Conservation (phyloP, 202 grass and related monocot genomes). For the Zoysia matrella region DNA sequence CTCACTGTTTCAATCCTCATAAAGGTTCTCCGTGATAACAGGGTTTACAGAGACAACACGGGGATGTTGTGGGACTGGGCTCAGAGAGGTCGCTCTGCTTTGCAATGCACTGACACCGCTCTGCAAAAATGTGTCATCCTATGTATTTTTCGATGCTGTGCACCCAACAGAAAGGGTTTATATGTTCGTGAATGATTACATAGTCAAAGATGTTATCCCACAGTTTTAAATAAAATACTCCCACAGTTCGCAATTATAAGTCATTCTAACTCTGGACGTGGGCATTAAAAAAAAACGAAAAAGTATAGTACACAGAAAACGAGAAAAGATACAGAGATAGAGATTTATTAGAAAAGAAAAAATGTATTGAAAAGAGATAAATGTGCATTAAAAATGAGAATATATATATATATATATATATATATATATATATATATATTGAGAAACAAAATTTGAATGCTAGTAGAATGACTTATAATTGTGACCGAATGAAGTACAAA, state of each 20-base stretch:
- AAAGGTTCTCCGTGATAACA: slow-evolving; percentile 40
- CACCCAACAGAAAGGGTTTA: slow-evolving; percentile 83
- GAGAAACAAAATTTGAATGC: no score
- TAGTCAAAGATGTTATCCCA: slow-evolving; percentile 61
- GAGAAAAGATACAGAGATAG: no score
- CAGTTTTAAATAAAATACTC: slow-evolving; percentile 47
- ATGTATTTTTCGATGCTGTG: slow-evolving; percentile 78
- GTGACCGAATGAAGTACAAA: background rate
- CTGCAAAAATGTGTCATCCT: slow-evolving; percentile 67
- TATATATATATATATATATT: no score
- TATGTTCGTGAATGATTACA: slow-evolving; percentile 66
- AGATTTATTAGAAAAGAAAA: no score
- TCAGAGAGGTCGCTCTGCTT: slow-evolving; percentile 64
- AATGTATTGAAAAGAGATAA: no score
- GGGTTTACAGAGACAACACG: slow-evolving; percentile 70
- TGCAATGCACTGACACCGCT: slow-evolving; percentile 62
- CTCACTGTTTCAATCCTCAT: slow-evolving; percentile 35
- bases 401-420: no score
- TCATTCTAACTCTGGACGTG: no score
- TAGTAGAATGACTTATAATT: no score
- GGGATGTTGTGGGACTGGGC: slow-evolving; percentile 81
- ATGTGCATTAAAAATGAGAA: no score
- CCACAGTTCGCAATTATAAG: no score
- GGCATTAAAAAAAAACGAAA: no score
- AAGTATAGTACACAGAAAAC: no score